Evolutionary conservation across 345 rosid species (phyloP).

Genomic region (Kernera saxatilis): DNA sequence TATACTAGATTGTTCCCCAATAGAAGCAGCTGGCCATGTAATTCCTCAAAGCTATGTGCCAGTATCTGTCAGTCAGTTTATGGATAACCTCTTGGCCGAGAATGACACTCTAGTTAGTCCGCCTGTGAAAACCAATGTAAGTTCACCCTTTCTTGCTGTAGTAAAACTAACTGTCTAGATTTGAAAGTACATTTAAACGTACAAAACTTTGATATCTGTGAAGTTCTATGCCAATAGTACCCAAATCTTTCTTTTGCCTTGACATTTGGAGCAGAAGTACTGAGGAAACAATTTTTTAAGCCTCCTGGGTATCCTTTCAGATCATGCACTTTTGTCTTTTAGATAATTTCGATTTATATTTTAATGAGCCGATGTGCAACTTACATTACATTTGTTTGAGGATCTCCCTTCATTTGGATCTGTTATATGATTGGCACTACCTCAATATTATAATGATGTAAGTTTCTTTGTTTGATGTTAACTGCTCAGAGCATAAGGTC

Average conservation of each 20-base stretch:
- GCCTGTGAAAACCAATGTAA: slow-evolving; percentile 62
- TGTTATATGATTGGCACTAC: slow-evolving; percentile 4
- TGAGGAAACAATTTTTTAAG: not conserved
- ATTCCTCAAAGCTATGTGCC: slow-evolving; percentile 91
- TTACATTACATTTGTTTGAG: not conserved
- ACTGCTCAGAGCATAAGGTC: slow-evolving; percentile 26
- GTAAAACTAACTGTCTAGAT: not conserved
- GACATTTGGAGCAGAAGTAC: not conserved
- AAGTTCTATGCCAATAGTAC: not conserved
- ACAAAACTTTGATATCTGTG: not conserved
- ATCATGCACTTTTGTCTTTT: not conserved
- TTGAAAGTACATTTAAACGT: not conserved
- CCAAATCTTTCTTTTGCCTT: not conserved
- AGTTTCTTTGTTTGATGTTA: slow-evolving; percentile 23
- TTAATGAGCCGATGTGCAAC: not conserved
- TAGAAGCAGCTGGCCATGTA: slow-evolving; percentile 94
- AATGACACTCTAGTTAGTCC: slow-evolving; percentile 57
- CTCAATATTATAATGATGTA: slow-evolving; percentile 1
- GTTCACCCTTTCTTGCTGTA: slow-evolving; percentile 25
- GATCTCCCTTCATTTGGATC: not conserved
- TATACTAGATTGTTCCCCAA: slow-evolving; percentile 88
- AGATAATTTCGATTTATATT: not conserved
- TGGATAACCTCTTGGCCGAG: slow-evolving; percentile 98
- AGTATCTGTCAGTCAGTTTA: slow-evolving; percentile 92
- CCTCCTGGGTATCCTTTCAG: not conserved